Conservation (phyloP, 1,284 basidiomycete genomes). For the Puccinia sorghi region DNA sequence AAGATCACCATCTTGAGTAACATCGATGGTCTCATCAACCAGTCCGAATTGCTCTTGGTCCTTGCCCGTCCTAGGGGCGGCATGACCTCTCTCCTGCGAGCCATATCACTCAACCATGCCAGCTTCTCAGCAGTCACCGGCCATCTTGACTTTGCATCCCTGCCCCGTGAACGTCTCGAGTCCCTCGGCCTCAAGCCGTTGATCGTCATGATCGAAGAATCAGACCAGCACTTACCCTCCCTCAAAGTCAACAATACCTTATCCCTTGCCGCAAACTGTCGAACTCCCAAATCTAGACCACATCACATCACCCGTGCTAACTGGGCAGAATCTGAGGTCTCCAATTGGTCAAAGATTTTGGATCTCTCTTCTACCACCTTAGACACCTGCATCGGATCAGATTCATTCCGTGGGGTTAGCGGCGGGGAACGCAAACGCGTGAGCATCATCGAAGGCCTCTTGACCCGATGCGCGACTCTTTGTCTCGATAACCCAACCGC, state of each 20-base stretch:
- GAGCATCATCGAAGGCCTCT: slow-evolving; percentile 37
- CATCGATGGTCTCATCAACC: slow-evolving; percentile 42
- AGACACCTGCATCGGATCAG: slow-evolving; percentile 28
- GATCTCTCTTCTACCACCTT: slow-evolving; percentile 21
- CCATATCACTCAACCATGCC: slow-evolving; percentile 50
- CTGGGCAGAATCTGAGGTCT: slow-evolving; percentile 14
- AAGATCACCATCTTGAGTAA: slow-evolving; percentile 30
- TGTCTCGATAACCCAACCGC: slow-evolving; percentile 50
- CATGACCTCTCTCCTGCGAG: slow-evolving; percentile 40
- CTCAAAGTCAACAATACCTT: slow-evolving; percentile 31
- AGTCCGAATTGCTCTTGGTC: slow-evolving; percentile 51
- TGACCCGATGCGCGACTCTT: slow-evolving; percentile 16
- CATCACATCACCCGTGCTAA: slow-evolving; percentile 17
- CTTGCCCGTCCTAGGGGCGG: slow-evolving; percentile 49
- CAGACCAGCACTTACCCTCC: slow-evolving; percentile 40
- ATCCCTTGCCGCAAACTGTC: slow-evolving; percentile 31
- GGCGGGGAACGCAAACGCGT: slow-evolving; percentile 48
- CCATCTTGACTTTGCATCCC: slow-evolving; percentile 54
- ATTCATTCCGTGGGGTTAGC: slow-evolving; percentile 27
- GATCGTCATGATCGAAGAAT: slow-evolving; percentile 37
- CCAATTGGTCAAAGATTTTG: slow-evolving; percentile 34
- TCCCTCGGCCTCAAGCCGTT: slow-evolving; percentile 41
- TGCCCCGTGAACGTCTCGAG: slow-evolving; percentile 47
- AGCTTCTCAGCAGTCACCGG: slow-evolving; percentile 51
- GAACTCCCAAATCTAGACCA: neutral